A percentile compares a stretch with the other conserved stretches of the same genome.
Evolutionary conservation across 148 eudicot genomes (phyloP).

Genomic region (Talinum fruticosum): DNA sequence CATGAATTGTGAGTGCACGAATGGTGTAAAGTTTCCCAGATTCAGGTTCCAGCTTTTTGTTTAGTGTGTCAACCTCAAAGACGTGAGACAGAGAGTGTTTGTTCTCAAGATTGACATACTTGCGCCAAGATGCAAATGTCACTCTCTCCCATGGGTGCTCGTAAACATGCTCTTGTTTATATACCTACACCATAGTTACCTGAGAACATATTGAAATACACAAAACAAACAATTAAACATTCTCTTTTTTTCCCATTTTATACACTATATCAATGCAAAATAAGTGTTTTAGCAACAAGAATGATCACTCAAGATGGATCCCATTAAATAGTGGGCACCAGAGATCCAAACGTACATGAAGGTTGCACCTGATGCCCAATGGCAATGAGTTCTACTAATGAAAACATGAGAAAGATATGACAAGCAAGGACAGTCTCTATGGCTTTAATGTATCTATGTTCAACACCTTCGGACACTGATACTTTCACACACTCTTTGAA

Average conservation of each 20-base stretch:
- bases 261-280: neutral
- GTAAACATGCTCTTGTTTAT: conserved; percentile 77
- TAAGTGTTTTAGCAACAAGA: neutral
- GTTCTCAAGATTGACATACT: conserved; percentile 87
- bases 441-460: too few species aligned
- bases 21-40: conserved; percentile 80
- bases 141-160: conserved; percentile 98
- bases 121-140: conserved; percentile 97
- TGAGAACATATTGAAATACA: neutral
- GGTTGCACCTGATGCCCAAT: too few species aligned
- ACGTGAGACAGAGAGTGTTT: conserved; percentile 76
- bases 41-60: conserved; percentile 64
- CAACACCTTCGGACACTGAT: too few species aligned
- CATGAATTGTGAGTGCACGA: conserved; percentile 76
- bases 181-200: conserved; percentile 69
- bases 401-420: too few species aligned
- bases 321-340: neutral
- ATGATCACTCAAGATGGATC: neutral
- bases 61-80: conserved; percentile 82
- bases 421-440: too few species aligned
- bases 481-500: too few species aligned
- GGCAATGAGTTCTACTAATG: too few species aligned
- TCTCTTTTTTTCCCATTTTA: neutral
- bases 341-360: too few species aligned
- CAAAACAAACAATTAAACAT: neutral